These are phyloP conservation scores for Aegilops sharonensis DNA, from an alignment of 176 grass and related monocot species.

Conservation along the genomic window DNA sequence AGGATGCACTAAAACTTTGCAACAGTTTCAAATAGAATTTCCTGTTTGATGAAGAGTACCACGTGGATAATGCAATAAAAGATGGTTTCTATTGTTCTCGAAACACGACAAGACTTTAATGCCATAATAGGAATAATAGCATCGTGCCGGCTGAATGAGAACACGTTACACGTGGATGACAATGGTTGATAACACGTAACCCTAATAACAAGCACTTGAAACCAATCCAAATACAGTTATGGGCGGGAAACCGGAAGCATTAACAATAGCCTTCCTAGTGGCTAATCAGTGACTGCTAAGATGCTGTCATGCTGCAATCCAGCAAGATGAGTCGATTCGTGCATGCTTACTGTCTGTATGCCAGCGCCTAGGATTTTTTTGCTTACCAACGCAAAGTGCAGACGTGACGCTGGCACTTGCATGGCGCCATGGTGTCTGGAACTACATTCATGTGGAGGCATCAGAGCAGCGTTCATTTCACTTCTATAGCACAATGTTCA, in stretches of 20 bases:
- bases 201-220: not conserved
- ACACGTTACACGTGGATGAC: not conserved
- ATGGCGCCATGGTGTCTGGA: not conserved
- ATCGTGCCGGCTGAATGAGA: not conserved
- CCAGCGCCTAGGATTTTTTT: not conserved
- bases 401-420: not conserved
- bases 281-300: not conserved
- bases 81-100: not conserved
- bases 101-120: conserved; percentile 22
- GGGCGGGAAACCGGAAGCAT: not conserved
- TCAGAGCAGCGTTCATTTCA: not conserved
- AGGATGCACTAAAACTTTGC: not conserved
- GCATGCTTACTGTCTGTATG: not conserved
- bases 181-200: not conserved
- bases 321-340: not conserved
- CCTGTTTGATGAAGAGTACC: not conserved
- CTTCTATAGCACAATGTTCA: not conserved
- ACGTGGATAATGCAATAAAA: conserved; percentile 3
- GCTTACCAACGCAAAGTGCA: not conserved
- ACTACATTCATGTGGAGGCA: not conserved
- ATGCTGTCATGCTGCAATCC: not conserved
- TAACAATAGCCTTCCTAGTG: not conserved
- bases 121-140: not conserved
- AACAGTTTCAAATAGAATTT: not conserved
- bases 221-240: not conserved